These are phyloP conservation scores for Fusarium citri DNA, from an alignment of 2,329 filamentous ascomycete species.

Conservation along the genomic window DNA sequence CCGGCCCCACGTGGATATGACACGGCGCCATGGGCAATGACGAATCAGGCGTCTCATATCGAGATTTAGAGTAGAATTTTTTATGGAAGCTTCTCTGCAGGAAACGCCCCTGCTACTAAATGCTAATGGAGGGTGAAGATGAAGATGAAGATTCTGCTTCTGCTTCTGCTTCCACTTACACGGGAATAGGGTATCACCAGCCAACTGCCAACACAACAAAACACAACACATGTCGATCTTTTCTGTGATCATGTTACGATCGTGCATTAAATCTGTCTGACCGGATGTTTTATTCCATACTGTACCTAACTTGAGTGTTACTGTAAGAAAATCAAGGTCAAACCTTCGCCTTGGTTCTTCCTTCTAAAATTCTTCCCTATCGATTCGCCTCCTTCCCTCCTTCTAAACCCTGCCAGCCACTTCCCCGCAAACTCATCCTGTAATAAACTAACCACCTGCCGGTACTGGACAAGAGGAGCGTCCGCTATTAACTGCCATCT, in stretches of 20 bases:
- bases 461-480: background rate
- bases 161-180: background rate
- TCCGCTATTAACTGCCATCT: background rate
- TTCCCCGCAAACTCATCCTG: constrained; percentile 5
- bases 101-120: background rate
- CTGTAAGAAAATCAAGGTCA: background rate
- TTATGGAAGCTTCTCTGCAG: constrained; percentile 12
- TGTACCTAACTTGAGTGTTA: background rate
- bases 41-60: constrained; percentile 21
- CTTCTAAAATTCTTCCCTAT: background rate
- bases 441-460: background rate
- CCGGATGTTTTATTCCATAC: constrained; percentile 4
- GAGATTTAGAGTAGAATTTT: constrained; percentile 13
- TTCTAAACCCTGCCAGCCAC: background rate
- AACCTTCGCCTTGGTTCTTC: background rate
- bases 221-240: background rate
- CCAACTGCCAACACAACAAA: background rate
- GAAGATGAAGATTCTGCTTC: constrained; percentile 3
- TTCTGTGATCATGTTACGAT: background rate
- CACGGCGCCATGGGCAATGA: constrained; percentile 11
- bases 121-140: background rate
- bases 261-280: background rate
- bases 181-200: background rate
- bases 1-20: constrained; percentile 15
- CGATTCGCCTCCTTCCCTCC: background rate